phyloP scores from a whole-genome alignment of 306 rosid genomes.

The Amphicarpaea edgeworthii region DNA sequence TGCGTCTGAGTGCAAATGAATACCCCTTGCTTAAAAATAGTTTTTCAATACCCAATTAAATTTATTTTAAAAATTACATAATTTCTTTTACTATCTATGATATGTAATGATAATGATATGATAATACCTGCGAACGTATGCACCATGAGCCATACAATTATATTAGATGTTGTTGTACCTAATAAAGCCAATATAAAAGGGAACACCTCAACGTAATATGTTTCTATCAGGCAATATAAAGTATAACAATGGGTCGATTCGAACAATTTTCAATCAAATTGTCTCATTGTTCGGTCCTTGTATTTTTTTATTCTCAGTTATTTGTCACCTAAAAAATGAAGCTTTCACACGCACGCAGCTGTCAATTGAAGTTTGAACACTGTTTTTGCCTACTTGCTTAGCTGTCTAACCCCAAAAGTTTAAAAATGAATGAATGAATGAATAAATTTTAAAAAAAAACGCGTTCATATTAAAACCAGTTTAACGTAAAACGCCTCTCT shows the following conservation, averaged over 20 bases:
- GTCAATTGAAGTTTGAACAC: slow-evolving; percentile 29
- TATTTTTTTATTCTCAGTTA: background rate
- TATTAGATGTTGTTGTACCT: background rate
- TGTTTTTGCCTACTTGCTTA: background rate
- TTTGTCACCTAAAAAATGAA: background rate
- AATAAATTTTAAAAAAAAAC: too few species aligned
- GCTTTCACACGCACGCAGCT: slow-evolving; percentile 46
- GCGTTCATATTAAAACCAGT: slow-evolving; percentile 27
- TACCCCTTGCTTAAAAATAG: background rate
- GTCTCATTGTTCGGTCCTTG: slow-evolving; percentile 7
- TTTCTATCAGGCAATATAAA: background rate
- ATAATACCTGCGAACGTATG: background rate
- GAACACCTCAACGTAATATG: background rate
- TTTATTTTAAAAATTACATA: background rate
- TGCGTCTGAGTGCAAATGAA: background rate
- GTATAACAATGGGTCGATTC: background rate
- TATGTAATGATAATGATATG: background rate
- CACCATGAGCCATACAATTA: background rate
- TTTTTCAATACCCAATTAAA: background rate
- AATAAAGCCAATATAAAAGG: slow-evolving; percentile 11
- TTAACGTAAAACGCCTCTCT: background rate
- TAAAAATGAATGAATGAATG: background rate
- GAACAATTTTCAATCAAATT: background rate
- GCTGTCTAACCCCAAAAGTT: slow-evolving; percentile 31
- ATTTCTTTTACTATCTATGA: background rate